Conservation (phyloP, 768 basidiomycete species). For the Trametes cubensis region DNA sequence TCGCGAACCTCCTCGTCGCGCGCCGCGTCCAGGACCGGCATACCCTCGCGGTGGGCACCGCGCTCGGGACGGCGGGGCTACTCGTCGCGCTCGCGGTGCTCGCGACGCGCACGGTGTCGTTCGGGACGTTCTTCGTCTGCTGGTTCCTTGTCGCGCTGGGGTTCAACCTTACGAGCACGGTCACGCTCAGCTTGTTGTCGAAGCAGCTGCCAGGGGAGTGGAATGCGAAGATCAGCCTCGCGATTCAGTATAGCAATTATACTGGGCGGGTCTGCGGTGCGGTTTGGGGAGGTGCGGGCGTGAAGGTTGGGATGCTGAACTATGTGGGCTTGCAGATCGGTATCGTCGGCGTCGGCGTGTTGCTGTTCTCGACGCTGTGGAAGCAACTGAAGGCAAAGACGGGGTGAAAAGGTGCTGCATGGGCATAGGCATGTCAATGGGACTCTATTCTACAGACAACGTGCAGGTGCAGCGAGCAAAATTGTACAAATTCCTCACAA, state of each 20-base stretch:
- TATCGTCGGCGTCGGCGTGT: slow-evolving; percentile 57
- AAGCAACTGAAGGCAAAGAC: slow-evolving; percentile 62
- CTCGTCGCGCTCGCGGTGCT: slow-evolving; percentile 54
- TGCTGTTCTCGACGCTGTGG: slow-evolving; percentile 61
- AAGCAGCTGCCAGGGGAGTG: slow-evolving; percentile 68
- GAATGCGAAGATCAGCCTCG: slow-evolving; percentile 59
- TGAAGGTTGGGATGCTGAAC: slow-evolving; percentile 59
- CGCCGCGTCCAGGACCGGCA: slow-evolving; percentile 62
- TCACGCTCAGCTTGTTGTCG: slow-evolving; percentile 65
- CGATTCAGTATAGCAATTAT: slow-evolving; percentile 72
- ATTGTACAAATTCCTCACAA: neutral
- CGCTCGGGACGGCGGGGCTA: slow-evolving; percentile 55
- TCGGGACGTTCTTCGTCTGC: slow-evolving; percentile 48
- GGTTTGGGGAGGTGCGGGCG: slow-evolving; percentile 68
- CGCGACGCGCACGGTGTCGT: slow-evolving; percentile 43
- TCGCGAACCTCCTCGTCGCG: slow-evolving; percentile 59
- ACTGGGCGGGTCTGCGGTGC: slow-evolving; percentile 64
- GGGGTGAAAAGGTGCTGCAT: slow-evolving; percentile 12
- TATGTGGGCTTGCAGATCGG: slow-evolving; percentile 64
- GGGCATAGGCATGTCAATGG: neutral
- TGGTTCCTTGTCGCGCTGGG: slow-evolving; percentile 69
- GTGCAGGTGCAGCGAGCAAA: neutral
- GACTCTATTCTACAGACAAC: neutral
- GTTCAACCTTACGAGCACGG: slow-evolving; percentile 73
- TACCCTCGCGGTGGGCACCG: slow-evolving; percentile 55